A percentile compares a stretch with the other conserved stretches of the same genome.
These are phyloP conservation scores for Picea sitchensis DNA, from an alignment of 75 land plant species.

Conservation along the genomic window DNA sequence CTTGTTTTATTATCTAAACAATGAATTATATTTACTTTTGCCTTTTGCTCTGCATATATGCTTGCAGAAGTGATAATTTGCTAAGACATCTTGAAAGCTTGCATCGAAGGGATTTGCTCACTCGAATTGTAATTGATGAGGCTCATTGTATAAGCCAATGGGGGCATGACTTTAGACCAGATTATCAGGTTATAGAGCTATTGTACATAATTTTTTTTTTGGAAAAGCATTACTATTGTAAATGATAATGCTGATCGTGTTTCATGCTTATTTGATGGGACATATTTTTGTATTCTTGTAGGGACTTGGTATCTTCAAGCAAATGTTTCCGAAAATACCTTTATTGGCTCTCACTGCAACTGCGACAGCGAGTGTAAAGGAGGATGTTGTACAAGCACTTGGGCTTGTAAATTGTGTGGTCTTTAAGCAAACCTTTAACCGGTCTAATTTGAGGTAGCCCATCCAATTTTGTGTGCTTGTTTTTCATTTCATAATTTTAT, in stretches of 20 bases:
- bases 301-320: conserved; percentile 93
- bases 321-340: conserved; percentile 75
- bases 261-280: neutral
- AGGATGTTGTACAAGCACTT: conserved; percentile 99
- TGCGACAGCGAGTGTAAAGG: conserved; percentile 94
- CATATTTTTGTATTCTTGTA: conserved; percentile 15
- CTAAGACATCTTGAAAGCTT: conserved; percentile 72
- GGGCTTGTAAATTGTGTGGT: conserved; percentile 80
- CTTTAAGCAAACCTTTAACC: conserved; percentile 92
- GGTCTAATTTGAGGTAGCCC: conserved; percentile 80
- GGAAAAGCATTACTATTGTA: neutral
- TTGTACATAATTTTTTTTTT: neutral
- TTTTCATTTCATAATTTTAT: neutral
- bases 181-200: conserved; percentile 73
- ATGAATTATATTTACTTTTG: neutral
- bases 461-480: neutral
- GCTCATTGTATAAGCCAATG: conserved; percentile 99
- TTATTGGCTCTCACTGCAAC: conserved; percentile 95
- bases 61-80: conserved; percentile 80
- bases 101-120: conserved; percentile 58
- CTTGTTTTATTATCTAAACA: neutral
- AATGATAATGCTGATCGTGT: neutral
- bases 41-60: neutral
- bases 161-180: conserved; percentile 99
- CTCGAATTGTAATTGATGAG: conserved; percentile 96